Percentiles rank a stretch among this genome's conserved stretches.
Evolutionary conservation across 208 protist species (phyloP).

Genomic region (Phytomonas sp.): DNA sequence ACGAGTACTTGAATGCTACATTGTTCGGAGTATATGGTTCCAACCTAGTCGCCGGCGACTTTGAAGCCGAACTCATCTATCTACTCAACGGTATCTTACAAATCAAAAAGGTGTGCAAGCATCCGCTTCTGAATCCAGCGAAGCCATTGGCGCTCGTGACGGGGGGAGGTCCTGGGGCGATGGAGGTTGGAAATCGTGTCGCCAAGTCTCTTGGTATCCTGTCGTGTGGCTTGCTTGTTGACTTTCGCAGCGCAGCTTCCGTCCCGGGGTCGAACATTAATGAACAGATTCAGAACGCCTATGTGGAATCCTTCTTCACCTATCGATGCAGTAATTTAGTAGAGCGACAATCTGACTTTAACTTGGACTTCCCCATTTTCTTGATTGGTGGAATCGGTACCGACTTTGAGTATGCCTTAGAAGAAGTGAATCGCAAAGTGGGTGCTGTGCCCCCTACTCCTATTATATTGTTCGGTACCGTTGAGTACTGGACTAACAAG

Average conservation of each 20-base stretch:
- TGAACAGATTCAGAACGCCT: constrained; percentile 88
- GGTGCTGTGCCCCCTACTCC: constrained; percentile 74
- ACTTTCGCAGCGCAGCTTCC: constrained; percentile 76
- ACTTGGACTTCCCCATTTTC: constrained; percentile 91
- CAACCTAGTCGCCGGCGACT: constrained; percentile 88
- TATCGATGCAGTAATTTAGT: constrained; percentile 90
- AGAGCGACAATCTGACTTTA: constrained; percentile 91
- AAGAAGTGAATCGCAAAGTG: constrained; percentile 91
- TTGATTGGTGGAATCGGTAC: constrained; percentile 88
- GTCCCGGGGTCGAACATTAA: constrained; percentile 89
- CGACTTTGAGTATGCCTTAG: constrained; percentile 91
- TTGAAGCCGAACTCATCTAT: constrained; percentile 82
- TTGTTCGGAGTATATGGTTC: constrained; percentile 92
- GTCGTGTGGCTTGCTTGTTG: constrained; percentile 86
- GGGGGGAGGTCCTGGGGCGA: constrained; percentile 88
- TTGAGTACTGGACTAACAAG: constrained; percentile 73
- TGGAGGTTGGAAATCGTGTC: constrained; percentile 92
- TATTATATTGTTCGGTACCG: constrained; percentile 82
- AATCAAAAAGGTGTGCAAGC: constrained; percentile 50
- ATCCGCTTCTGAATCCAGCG: constrained; percentile 64
- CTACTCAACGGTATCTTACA: constrained; percentile 79
- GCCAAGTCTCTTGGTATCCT: constrained; percentile 85
- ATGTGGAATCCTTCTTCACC: constrained; percentile 89
- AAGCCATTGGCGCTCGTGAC: constrained; percentile 85
- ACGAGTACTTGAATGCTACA: constrained; percentile 83